Evolutionary conservation across 2,329 filamentous ascomycete genomes (phyloP).

Genomic region (Beauveria sp.): DNA sequence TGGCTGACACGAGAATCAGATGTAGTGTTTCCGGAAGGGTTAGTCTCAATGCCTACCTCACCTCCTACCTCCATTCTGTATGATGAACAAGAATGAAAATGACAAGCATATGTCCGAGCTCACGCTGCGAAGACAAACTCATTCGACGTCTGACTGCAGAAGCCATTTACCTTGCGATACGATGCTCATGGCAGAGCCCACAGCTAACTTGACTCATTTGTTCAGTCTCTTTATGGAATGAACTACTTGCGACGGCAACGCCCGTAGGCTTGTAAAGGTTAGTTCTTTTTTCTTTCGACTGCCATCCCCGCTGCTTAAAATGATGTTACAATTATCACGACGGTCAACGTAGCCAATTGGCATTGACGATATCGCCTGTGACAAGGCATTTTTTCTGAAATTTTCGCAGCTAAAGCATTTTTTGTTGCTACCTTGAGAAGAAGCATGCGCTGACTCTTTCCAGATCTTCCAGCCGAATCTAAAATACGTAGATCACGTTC

Average conservation of each 20-base stretch:
- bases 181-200: neutral
- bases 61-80: conserved; percentile 22
- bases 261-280: conserved; percentile 16
- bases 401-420: neutral
- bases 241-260: neutral
- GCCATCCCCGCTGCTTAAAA: conserved; percentile 17
- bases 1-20: conserved; percentile 13
- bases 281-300: conserved; percentile 14
- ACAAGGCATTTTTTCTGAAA: conserved; percentile 33
- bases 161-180: neutral
- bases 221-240: neutral
- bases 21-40: conserved; percentile 15
- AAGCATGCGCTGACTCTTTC: neutral
- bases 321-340: conserved; percentile 40
- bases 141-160: conserved; percentile 18
- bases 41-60: conserved; percentile 12
- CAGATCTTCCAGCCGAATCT: neutral
- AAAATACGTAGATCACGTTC: too few species aligned
- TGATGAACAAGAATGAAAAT: conserved; percentile 80
- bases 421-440: neutral
- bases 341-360: conserved; percentile 40
- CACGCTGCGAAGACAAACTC: conserved; percentile 36
- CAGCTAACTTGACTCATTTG: conserved; percentile 2
- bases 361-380: conserved; percentile 39
- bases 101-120: conserved; percentile 99